These are phyloP conservation scores for Gyrodon lividus DNA, from an alignment of 768 basidiomycete species.

Conservation along the genomic window DNA sequence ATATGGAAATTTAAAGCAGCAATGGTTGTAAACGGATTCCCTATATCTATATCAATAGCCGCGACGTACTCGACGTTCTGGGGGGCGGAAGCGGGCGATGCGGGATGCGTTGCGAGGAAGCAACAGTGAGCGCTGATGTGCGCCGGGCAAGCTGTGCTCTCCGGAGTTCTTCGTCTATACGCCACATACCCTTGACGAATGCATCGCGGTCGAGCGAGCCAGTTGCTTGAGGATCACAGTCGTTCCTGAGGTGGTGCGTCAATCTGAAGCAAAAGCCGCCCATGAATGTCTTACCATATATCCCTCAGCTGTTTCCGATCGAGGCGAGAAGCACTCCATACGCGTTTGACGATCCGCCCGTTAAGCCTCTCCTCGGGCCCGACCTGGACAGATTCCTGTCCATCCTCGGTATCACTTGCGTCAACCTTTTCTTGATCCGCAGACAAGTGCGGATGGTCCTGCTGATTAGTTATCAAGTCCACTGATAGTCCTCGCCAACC, in stretches of 20 bases:
- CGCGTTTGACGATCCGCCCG: constrained; percentile 52
- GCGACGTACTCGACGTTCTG: constrained; percentile 11
- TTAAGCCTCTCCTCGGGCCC: constrained; percentile 49
- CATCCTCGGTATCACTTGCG: constrained; percentile 28
- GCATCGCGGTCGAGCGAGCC: constrained; percentile 64
- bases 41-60: constrained; percentile 17
- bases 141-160: constrained; percentile 45
- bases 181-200: constrained; percentile 83
- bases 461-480: constrained; percentile 54
- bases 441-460: constrained; percentile 27
- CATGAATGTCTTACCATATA: constrained; percentile 57
- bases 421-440: constrained; percentile 12
- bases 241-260: constrained; percentile 47
- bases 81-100: constrained; percentile 29
- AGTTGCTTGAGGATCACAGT: constrained; percentile 56
- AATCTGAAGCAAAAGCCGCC: neutral
- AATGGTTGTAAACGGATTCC: neutral
- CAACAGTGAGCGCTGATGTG: constrained; percentile 31
- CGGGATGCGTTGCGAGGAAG: constrained; percentile 35
- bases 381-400: constrained; percentile 23
- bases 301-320: constrained; percentile 49
- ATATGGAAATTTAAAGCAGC: neutral
- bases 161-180: constrained; percentile 81
- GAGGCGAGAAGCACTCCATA: constrained; percentile 65
- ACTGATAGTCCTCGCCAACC: constrained; percentile 77